Conservation (phyloP, 2,329 filamentous ascomycete species). For the Sphaerostilbella broomeana region DNA sequence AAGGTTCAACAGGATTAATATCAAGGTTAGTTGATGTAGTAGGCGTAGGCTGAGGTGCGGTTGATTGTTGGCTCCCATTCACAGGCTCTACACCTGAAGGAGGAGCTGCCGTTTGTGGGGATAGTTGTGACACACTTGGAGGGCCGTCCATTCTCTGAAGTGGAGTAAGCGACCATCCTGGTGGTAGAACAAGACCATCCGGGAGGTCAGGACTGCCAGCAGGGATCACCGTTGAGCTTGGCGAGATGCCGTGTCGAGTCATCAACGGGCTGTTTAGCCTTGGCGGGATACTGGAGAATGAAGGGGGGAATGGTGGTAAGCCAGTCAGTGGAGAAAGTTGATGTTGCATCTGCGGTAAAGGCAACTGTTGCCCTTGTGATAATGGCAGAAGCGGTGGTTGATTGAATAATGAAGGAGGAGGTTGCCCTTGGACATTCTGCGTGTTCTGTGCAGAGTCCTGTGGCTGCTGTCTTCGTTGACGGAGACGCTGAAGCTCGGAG, state of each 20-base stretch:
- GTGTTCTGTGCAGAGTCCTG: conserved; percentile 23
- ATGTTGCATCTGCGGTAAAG: background rate
- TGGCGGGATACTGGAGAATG: conserved; percentile 23
- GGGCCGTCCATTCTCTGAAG: conserved; percentile 48
- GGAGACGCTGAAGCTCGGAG: conserved; percentile 59
- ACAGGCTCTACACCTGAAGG: conserved; percentile 14
- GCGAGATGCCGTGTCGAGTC: conserved; percentile 41
- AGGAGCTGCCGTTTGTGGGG: conserved; percentile 19
- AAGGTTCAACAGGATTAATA: background rate
- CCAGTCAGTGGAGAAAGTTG: background rate
- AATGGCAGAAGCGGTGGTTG: conserved; percentile 8
- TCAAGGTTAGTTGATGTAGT: conserved; percentile 3
- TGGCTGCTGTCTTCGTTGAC: conserved; percentile 40
- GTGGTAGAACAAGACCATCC: conserved; percentile 56
- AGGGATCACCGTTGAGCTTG: conserved; percentile 46
- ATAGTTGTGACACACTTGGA: conserved; percentile 18
- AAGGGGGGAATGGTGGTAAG: conserved; percentile 13
- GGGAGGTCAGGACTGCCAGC: conserved; percentile 56
- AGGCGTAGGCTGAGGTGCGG: conserved; percentile 3
- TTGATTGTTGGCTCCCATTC: conserved; percentile 10
- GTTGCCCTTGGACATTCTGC: conserved; percentile 12
- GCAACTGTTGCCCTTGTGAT: conserved; percentile 15
- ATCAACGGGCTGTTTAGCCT: conserved; percentile 37
- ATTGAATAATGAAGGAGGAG: conserved; percentile 10
- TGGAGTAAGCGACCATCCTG: conserved; percentile 59